A percentile compares a stretch with the other conserved stretches of the same genome.
Conservation (phyloP, 148 eudicot genomes). For the Rhododendron ferrugineum region DNA sequence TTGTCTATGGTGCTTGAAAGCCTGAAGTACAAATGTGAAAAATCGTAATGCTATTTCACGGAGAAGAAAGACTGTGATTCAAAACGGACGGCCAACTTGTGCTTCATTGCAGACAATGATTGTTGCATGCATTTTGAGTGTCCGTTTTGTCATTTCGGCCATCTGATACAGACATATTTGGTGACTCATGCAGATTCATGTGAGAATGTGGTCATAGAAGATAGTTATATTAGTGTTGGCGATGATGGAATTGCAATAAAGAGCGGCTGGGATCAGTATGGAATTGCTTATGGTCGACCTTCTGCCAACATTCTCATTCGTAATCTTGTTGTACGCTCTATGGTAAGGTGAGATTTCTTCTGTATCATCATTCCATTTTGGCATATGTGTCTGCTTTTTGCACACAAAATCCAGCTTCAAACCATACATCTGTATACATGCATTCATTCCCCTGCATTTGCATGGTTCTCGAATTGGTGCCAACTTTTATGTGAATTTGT, state of each 20-base stretch:
- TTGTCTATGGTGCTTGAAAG: neutral
- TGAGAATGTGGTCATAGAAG: constrained; percentile 87
- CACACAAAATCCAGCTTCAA: neutral
- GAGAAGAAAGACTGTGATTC: neutral
- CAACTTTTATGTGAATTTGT: too few species aligned
- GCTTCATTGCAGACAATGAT: neutral
- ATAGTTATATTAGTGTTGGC: constrained; percentile 82
- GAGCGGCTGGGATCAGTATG: constrained; percentile 59
- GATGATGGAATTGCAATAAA: constrained; percentile 51
- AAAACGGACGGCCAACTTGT: neutral
- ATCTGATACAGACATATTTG: neutral
- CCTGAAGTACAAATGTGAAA: neutral
- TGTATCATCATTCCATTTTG: neutral
- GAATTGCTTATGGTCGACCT: constrained; percentile 45
- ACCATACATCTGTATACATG: neutral
- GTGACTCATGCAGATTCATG: constrained; percentile 65
- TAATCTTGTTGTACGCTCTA: constrained; percentile 80
- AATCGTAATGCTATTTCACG: neutral
- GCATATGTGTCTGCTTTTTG: neutral
- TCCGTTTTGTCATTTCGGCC: neutral
- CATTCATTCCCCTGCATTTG: neutral
- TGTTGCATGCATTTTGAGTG: neutral
- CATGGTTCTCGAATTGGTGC: neutral
- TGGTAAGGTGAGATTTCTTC: constrained; percentile 62
- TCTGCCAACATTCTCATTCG: constrained; percentile 78